Base-by-base conservation (phyloP, 1,284 basidiomycete genomes). In the Marasmius fiardii region DNA sequence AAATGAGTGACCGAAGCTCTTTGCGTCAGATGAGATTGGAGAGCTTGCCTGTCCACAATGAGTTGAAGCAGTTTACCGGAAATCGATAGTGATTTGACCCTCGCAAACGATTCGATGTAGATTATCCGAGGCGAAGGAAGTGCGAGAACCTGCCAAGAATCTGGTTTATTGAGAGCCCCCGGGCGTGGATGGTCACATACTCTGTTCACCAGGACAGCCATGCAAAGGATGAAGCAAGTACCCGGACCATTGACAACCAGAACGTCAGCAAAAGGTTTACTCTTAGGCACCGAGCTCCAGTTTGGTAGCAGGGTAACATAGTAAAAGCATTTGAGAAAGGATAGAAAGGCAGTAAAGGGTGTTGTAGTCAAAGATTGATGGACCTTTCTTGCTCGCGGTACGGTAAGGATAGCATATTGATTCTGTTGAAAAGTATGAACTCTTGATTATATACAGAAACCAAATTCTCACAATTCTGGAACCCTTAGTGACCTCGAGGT, bases 31-130 rank as follows among this genome's bases (percentile, higher is more conserved):
- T n/a, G n/a, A n/a, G n/a, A n/a, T n/a, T n/a, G 10, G 34, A 45
- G 12, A 20, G 18, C 49, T 64, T 71, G 90, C 81, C 86, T 83
- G 70, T 98, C 95, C 6, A 93, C 94, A 41, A 96, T 74, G 7
- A 82, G 82, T 35, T 85, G 79, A 16, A 41, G 39, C 7, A 99
- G 73, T 64, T 83, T 92, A 24, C 88, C 96, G 21, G 94, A 93
- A 16, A 98, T 76, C 12, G 93, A 96, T 18, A 98, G 77, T 0
- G 81, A 80, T 28, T 74, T 78, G 5, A 98, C 94, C 14, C 97
- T 86, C 5, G 97, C 95, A 67, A 97, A 97, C 0, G 94, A 95
- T 71, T 99, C 97, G 43, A 98, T 78, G 69, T 98, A 99, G 54
- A 99, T 82, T 26, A 94, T 70, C 44, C 75, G 78, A 1, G 96